A percentile compares a stretch with the other conserved stretches of the same genome.
These are phyloP conservation scores for Mucor indicus DNA, from an alignment of 371 early-diverging fungal genomes.

Conservation along the genomic window DNA sequence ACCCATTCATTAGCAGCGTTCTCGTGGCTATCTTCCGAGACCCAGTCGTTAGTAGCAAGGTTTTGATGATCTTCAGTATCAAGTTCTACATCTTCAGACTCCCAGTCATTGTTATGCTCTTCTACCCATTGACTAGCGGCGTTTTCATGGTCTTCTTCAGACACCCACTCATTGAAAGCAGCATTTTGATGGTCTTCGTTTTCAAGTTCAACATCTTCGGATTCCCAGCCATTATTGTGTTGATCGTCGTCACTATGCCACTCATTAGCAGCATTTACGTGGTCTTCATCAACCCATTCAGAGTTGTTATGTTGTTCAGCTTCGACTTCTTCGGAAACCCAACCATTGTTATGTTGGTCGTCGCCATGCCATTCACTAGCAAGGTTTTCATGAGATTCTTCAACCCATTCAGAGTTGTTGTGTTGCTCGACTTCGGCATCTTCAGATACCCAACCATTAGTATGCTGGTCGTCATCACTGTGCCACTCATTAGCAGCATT, in stretches of 20 bases:
- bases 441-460: slow-evolving; percentile 8
- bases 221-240: slow-evolving; percentile 8
- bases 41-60: slow-evolving; percentile 8
- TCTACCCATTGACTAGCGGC: not conserved
- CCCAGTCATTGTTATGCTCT: slow-evolving; percentile 4
- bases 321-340: not conserved
- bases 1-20: not conserved
- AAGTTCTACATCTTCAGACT: slow-evolving; percentile 10
- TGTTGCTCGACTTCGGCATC: slow-evolving; percentile 1
- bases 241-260: slow-evolving; percentile 1
- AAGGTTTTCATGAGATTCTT: no score
- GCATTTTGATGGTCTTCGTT: slow-evolving; percentile 11
- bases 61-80: slow-evolving; percentile 4
- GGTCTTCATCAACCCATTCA: slow-evolving; percentile 6
- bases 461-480: not conserved
- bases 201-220: slow-evolving; percentile 6
- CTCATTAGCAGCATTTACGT: slow-evolving; percentile 4
- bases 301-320: slow-evolving; percentile 8
- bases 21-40: not conserved
- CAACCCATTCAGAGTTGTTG: slow-evolving; percentile 2
- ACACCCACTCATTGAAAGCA: slow-evolving; percentile 16
- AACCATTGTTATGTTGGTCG: not conserved
- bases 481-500: slow-evolving; percentile 12
- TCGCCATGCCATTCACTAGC: no score
- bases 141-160: slow-evolving; percentile 5